Conservation (phyloP, 345 rosid genomes). For the Durio zibethinus region DNA sequence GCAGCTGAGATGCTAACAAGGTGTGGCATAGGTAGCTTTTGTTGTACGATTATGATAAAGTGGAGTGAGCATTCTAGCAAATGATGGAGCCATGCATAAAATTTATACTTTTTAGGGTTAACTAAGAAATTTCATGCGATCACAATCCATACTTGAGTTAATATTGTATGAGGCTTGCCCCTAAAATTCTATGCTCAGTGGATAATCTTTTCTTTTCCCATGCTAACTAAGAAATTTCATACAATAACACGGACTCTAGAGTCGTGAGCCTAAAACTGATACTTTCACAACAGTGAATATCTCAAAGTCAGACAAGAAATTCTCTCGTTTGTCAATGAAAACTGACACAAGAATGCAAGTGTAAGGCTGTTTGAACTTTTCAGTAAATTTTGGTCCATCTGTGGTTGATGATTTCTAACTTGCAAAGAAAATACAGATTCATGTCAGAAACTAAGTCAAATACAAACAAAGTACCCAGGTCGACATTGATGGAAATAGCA, state of each 20-base stretch:
- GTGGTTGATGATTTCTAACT: conserved; percentile 82
- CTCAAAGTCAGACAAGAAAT: not conserved
- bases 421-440: conserved; percentile 26
- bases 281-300: not conserved
- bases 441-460: not conserved
- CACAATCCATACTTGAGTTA: not conserved
- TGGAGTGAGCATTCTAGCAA: conserved; percentile 35
- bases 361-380: conserved; percentile 52
- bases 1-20: conserved; percentile 98
- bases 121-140: not conserved
- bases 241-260: too few species aligned
- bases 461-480: not conserved
- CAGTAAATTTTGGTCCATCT: conserved; percentile 57
- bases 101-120: not conserved
- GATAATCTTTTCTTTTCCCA: too few species aligned
- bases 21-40: conserved; percentile 94
- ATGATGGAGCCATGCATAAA: not conserved
- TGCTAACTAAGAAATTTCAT: too few species aligned
- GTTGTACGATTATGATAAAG: conserved; percentile 92
- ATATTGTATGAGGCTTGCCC: too few species aligned
- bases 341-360: not conserved
- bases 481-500: not conserved
- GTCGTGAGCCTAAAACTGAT: too few species aligned
- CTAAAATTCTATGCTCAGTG: too few species aligned
- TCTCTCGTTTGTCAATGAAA: not conserved